Percentiles rank a stretch among this genome's conserved stretches.
phyloP scores from a whole-genome alignment of 2,329 filamentous ascomycete species.

The Aureobasidium melanogenum region DNA sequence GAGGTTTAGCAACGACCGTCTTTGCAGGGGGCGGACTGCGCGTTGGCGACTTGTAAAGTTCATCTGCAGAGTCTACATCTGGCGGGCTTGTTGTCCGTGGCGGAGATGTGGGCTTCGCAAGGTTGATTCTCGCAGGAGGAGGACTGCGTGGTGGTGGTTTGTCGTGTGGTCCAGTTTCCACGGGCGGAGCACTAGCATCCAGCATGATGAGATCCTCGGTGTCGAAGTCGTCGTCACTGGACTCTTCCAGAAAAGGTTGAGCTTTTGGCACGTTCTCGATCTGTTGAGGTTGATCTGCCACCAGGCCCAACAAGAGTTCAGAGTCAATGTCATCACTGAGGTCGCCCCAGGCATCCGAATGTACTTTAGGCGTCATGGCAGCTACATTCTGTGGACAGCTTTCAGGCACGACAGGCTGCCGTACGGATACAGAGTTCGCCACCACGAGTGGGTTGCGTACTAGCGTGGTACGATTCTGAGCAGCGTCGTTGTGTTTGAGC shows the following conservation, averaged over 20 bases:
- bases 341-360: background rate
- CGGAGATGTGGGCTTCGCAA: background rate
- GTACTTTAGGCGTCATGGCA: background rate
- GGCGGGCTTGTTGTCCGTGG: background rate
- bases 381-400: background rate
- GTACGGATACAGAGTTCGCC: background rate
- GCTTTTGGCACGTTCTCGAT: background rate
- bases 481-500: background rate
- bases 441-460: background rate
- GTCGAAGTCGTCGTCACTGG: background rate
- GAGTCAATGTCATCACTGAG: constrained; percentile 5
- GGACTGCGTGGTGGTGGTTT: background rate
- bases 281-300: background rate
- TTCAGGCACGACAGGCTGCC: background rate
- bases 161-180: background rate
- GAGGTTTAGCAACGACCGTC: background rate
- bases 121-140: background rate
- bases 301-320: background rate
- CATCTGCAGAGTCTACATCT: constrained; percentile 31
- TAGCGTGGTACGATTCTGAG: background rate
- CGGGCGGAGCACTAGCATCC: background rate
- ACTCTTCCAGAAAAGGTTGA: background rate
- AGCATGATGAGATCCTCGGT: background rate
- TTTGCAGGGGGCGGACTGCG: background rate
- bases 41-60: constrained; percentile 26